A percentile compares a stretch with the other conserved stretches of the same genome.
Conservation (phyloP, 257 asterid genomes). For the Scutellaria barbata region DNA sequence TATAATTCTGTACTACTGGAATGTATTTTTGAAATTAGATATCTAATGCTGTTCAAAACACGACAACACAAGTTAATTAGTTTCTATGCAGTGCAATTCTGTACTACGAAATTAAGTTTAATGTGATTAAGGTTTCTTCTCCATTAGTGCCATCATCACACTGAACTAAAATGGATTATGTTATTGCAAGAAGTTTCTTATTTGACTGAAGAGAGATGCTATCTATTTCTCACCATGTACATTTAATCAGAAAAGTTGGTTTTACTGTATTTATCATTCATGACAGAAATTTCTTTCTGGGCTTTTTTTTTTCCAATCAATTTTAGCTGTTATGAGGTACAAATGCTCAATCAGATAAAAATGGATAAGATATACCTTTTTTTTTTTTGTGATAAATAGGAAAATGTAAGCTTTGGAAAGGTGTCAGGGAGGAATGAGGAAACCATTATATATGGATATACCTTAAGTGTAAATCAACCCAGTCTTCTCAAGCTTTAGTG, state of each 20-base stretch:
- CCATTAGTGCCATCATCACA: not conserved
- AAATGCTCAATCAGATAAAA: constrained; percentile 17
- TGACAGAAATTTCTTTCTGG: not conserved
- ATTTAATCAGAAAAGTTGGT: constrained; percentile 10
- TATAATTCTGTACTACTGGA: no score
- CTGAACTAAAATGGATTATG: not conserved
- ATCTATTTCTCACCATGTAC: not conserved
- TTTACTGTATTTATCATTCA: constrained; percentile 17
- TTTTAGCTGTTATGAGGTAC: constrained; percentile 1
- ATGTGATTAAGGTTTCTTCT: constrained; percentile 3
- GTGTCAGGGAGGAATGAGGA: no score
- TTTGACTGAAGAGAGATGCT: not conserved
- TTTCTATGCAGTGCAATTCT: not conserved
- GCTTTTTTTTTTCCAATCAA: not conserved
- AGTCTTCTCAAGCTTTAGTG: constrained; percentile 8
- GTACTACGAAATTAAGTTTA: not conserved
- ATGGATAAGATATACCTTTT: not conserved
- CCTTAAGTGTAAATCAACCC: not conserved
- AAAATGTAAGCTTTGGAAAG: not conserved
- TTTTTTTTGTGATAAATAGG: not conserved
- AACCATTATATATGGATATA: no score
- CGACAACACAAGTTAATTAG: no score
- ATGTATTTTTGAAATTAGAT: no score
- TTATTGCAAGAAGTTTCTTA: not conserved
- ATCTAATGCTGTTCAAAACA: no score